Evolutionary conservation across 2,329 filamentous ascomycete genomes (phyloP).

Genomic region (Penicillium sp.): DNA sequence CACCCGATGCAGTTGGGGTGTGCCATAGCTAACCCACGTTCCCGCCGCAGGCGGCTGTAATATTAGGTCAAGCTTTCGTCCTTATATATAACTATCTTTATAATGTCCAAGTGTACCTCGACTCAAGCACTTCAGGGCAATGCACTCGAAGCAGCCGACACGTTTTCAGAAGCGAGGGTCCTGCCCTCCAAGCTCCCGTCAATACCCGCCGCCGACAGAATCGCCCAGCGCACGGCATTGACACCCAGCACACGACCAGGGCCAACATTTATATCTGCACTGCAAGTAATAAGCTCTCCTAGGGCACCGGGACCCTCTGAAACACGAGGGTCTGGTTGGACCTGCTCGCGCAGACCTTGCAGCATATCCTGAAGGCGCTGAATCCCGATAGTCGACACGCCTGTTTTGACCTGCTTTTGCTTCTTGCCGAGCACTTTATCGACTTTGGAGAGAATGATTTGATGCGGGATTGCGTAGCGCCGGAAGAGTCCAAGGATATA

Average conservation of each 20-base stretch:
- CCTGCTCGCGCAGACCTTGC: slow-evolving; percentile 36
- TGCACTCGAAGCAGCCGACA: background rate
- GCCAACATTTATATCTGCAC: slow-evolving; percentile 50
- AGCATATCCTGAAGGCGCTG: slow-evolving; percentile 41
- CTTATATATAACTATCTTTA: background rate
- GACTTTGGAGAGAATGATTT: slow-evolving; percentile 65
- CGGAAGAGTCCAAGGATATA: slow-evolving; percentile 58
- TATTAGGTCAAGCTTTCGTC: background rate
- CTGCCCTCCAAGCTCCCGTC: slow-evolving; percentile 40
- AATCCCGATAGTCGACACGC: slow-evolving; percentile 27
- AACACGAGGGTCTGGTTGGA: slow-evolving; percentile 45
- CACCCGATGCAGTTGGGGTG: background rate
- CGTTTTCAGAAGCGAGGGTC: slow-evolving; percentile 2
- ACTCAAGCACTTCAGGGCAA: background rate
- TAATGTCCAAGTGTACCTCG: background rate
- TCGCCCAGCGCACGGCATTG: slow-evolving; percentile 62
- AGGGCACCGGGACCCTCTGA: slow-evolving; percentile 44
- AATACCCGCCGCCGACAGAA: slow-evolving; percentile 61
- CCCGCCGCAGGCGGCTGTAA: background rate
- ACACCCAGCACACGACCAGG: slow-evolving; percentile 56
- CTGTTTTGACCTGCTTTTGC: slow-evolving; percentile 31
- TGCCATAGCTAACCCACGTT: background rate
- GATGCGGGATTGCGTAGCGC: slow-evolving; percentile 58
- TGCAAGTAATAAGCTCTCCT: slow-evolving; percentile 62
- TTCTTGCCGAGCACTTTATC: slow-evolving; percentile 54